Conservation (phyloP, 2,329 filamentous ascomycete genomes). For the Dendryphion nanum region DNA sequence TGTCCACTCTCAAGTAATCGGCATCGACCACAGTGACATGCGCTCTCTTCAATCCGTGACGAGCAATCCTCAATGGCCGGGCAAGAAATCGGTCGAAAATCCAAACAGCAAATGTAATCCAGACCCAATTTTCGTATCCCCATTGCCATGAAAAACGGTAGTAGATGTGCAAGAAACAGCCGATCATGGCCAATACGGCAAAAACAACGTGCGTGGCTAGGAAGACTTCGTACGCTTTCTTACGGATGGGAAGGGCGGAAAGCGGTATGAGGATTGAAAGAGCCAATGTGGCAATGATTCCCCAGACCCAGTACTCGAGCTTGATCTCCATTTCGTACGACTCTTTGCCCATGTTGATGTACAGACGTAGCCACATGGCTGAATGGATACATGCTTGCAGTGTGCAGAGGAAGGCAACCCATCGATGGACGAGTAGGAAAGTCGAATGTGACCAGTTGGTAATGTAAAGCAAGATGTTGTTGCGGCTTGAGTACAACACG, state of each 20-base stretch:
- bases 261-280: conserved; percentile 7
- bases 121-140: conserved; percentile 51
- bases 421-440: conserved; percentile 47
- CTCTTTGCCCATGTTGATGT: conserved; percentile 19
- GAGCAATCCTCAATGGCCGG: conserved; percentile 39
- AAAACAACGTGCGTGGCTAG: conserved; percentile 46
- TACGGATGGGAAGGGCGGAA: conserved; percentile 8
- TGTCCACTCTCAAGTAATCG: conserved; percentile 41
- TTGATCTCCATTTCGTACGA: conserved; percentile 39
- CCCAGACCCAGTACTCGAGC: conserved; percentile 14
- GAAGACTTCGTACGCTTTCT: conserved; percentile 22
- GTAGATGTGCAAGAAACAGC: conserved; percentile 45
- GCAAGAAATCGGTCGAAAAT: conserved; percentile 44
- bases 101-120: conserved; percentile 44
- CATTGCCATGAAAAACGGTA: conserved; percentile 26
- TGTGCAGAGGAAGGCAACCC: conserved; percentile 40
- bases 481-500: conserved; percentile 47
- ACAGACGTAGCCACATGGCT: conserved; percentile 40
- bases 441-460: conserved; percentile 53
- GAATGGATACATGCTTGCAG: conserved; percentile 50
- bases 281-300: conserved; percentile 13
- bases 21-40: conserved; percentile 24
- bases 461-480: conserved; percentile 50
- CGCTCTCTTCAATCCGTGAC: conserved; percentile 35
- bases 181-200: conserved; percentile 44